phyloP scores from a whole-genome alignment of 2,329 filamentous ascomycete genomes.

The Fusarium algeriense region DNA sequence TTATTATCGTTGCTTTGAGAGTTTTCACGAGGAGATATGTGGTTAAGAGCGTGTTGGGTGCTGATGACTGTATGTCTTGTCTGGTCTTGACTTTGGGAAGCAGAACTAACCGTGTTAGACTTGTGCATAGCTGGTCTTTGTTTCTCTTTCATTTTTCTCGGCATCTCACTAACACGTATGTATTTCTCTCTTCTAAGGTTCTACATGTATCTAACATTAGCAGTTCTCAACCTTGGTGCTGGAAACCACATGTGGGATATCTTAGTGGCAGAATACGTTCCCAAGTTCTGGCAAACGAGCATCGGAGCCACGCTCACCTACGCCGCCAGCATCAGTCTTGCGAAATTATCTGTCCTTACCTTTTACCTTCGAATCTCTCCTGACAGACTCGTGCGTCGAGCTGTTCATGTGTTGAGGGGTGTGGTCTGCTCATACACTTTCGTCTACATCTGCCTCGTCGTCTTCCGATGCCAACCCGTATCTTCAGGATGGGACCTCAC shows the following conservation, averaged over 20 bases:
- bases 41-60: slow-evolving; percentile 44
- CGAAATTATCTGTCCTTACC: slow-evolving; percentile 60
- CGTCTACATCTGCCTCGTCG: slow-evolving; percentile 54
- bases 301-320: slow-evolving; percentile 58
- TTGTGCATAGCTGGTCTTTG: slow-evolving; percentile 42
- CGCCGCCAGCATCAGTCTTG: slow-evolving; percentile 53
- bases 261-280: slow-evolving; percentile 32
- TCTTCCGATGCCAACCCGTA: slow-evolving; percentile 58
- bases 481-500: slow-evolving; percentile 57
- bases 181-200: fast-evolving
- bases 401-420: slow-evolving; percentile 46
- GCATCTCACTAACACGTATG: slow-evolving; percentile 43
- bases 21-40: slow-evolving; percentile 48
- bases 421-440: slow-evolving; percentile 57
- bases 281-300: slow-evolving; percentile 47
- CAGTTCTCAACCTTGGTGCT: slow-evolving; percentile 45
- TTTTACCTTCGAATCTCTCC: slow-evolving; percentile 60
- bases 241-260: slow-evolving; percentile 51
- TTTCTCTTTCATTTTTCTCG: slow-evolving; percentile 45
- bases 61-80: slow-evolving; percentile 46
- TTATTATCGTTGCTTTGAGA: slow-evolving; percentile 41
- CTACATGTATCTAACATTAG: neutral
- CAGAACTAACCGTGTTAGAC: slow-evolving; percentile 29
- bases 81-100: too few relatives aligned
- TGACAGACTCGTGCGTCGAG: slow-evolving; percentile 37